A percentile compares a stretch with the other conserved stretches of the same genome.
phyloP scores from a whole-genome alignment of 805 yeast species.

The Spathaspora gorwiae region DNA sequence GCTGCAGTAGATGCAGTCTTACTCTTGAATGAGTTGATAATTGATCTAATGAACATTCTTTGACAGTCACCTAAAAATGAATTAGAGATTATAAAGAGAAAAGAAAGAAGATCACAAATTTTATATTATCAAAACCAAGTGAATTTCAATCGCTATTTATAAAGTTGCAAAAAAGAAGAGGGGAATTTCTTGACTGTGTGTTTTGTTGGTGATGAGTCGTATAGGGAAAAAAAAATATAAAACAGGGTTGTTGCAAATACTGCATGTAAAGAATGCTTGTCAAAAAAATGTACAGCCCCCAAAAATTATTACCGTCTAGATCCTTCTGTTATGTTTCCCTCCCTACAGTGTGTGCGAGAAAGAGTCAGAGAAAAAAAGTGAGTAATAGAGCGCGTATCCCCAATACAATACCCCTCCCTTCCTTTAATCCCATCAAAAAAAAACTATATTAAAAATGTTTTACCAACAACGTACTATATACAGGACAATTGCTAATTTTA shows the following conservation, averaged over 20 bases:
- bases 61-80: neutral
- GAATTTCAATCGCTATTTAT: neutral
- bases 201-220: too few species aligned
- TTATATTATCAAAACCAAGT: neutral
- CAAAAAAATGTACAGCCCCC: too few species aligned
- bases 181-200: neutral
- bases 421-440: neutral
- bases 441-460: neutral
- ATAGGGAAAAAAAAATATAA: too few species aligned
- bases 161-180: neutral
- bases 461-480: neutral
- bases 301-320: too few species aligned
- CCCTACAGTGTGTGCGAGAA: too few species aligned
- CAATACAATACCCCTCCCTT: neutral
- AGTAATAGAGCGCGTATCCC: neutral
- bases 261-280: too few species aligned
- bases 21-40: neutral
- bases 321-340: neutral
- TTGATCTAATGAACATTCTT: neutral
- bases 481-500: too few species aligned
- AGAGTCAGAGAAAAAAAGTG: too few species aligned
- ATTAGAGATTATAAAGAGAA: neutral
- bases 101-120: neutral
- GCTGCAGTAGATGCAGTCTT: neutral
- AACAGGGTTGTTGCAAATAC: too few species aligned